Evolutionary conservation across 164 flowering plant species (phyloP), one percentile per base, ranked within the genome.

Genomic region (Chloranthus sessilifolius): DNA sequence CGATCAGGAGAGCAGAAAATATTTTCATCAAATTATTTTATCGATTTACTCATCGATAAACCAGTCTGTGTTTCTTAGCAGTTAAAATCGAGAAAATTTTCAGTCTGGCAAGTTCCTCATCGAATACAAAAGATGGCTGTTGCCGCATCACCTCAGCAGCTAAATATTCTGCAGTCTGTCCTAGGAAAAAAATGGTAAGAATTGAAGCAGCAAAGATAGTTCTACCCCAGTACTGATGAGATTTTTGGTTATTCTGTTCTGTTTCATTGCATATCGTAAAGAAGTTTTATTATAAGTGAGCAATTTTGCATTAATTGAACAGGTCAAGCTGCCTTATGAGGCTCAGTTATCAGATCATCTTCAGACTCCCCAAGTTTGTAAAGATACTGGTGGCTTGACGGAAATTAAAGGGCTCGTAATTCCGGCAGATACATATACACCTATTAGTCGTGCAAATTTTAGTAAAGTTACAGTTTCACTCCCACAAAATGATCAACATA

Each of bases 101-200:
- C 27, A 67, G 61, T 50, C 15, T 26, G 5, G 65, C 58, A 60
- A 61, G 62, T 36, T 47, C 66, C 41, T 53, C 63, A 14, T 59
- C 22, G 44, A 69, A 27, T 31, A 16, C 22, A 11, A 69, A 48
- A 53, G 39, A 25, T 51, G 60, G 55, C 16, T 12, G 68, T 28
- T 39, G 30, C n/a, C 37, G 47, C 40, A 52, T 51, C 19, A 35
- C 63, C 19, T 48, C 58, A 28, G 16, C 65, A 14, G 19, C 50
- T 50, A 71, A 71, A 57, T 43, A 77, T 21, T 56, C 70, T 45
- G 28, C 24, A 46, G 50, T 16, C 4, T 58, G 55, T 53, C 46
- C 69, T 14, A 65, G 61, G 49, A 69, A 68, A 71, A 53, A 61
- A 52, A 26, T 43, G 75, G 90, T 85, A 63, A 78, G 80, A 53